Conservation (phyloP, 495 filamentous ascomycete genomes). For the Penicillium dipodomyicola region DNA sequence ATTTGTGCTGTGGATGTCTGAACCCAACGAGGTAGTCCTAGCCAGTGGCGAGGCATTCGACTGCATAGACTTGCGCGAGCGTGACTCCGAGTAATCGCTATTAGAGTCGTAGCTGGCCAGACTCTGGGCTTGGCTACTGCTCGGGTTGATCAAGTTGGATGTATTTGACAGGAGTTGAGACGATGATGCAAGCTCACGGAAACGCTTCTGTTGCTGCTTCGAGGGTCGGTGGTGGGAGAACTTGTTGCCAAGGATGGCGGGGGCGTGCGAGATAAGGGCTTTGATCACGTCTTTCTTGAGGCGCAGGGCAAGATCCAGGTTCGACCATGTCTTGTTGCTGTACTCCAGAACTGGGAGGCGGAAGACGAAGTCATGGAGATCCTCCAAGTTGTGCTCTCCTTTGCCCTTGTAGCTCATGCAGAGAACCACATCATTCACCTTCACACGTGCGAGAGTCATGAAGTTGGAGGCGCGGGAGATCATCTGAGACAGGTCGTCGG, state of each 20-base stretch:
- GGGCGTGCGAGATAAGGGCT: constrained; percentile 90
- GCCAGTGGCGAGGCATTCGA: constrained; percentile 41
- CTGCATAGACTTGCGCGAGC: constrained; percentile 38
- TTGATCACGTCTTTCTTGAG: constrained; percentile 93
- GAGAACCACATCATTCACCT: constrained; percentile 89
- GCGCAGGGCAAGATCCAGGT: constrained; percentile 86
- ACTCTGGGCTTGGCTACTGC: constrained; percentile 29
- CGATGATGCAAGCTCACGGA: constrained; percentile 70
- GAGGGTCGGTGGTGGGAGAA: constrained; percentile 81
- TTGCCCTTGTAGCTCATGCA: constrained; percentile 97
- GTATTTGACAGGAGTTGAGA: constrained; percentile 49
- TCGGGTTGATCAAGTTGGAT: constrained; percentile 43
- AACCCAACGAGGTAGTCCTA: constrained; percentile 39
- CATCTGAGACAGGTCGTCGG: constrained; percentile 97
- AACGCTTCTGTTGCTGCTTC: constrained; percentile 71
- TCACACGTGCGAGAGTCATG: constrained; percentile 95
- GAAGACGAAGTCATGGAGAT: constrained; percentile 97
- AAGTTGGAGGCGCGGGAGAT: constrained; percentile 92
- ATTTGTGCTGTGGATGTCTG: constrained; percentile 29
- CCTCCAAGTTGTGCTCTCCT: constrained; percentile 90
- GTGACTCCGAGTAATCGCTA: constrained; percentile 39
- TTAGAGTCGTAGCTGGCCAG: constrained; percentile 41
- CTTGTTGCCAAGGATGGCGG: constrained; percentile 96
- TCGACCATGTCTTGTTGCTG: constrained; percentile 98
- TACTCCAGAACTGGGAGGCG: constrained; percentile 92